Evolutionary conservation across 2,329 filamentous ascomycete genomes (phyloP).

Genomic region (Chaetoscypha palmicola): DNA sequence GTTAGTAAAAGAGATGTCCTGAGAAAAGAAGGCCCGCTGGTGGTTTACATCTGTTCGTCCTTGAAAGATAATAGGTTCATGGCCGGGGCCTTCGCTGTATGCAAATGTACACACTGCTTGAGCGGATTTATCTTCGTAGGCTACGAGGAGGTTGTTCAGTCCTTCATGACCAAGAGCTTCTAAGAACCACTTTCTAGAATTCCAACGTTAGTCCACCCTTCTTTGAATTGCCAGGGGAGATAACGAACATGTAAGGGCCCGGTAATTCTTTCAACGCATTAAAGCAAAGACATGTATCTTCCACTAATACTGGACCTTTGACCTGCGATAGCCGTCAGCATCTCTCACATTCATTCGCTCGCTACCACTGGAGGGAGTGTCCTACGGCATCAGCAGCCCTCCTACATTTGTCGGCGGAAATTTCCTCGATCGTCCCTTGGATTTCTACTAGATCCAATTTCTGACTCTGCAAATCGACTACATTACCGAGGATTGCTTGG

Average conservation of each 20-base stretch:
- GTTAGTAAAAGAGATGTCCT: slow-evolving; percentile 9
- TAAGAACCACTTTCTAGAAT: slow-evolving; percentile 84
- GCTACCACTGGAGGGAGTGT: background rate
- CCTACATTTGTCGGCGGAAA: slow-evolving; percentile 80
- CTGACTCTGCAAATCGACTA: slow-evolving; percentile 66
- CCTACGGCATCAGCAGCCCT: slow-evolving; percentile 68
- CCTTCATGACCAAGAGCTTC: slow-evolving; percentile 72
- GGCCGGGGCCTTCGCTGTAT: slow-evolving; percentile 77
- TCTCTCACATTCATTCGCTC: slow-evolving; percentile 6
- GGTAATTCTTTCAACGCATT: slow-evolving; percentile 84
- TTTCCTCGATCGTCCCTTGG: slow-evolving; percentile 87
- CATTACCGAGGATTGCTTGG: slow-evolving; percentile 69
- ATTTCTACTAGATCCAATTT: slow-evolving; percentile 79
- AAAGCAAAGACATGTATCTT: slow-evolving; percentile 94
- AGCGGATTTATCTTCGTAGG: slow-evolving; percentile 84
- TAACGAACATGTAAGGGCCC: slow-evolving; percentile 80
- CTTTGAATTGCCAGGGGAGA: background rate
- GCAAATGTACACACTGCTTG: slow-evolving; percentile 95
- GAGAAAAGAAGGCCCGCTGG: slow-evolving; percentile 1
- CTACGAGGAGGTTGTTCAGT: slow-evolving; percentile 82
- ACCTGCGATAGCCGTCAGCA: no score
- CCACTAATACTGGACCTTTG: slow-evolving; percentile 81
- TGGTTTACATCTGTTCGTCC: slow-evolving; percentile 68
- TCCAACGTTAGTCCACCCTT: slow-evolving; percentile 1
- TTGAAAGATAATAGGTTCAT: slow-evolving; percentile 83